phyloP scores from a whole-genome alignment of 225 moss, liverwort and hornwort genomes.

The Pleurozium schreberi region DNA sequence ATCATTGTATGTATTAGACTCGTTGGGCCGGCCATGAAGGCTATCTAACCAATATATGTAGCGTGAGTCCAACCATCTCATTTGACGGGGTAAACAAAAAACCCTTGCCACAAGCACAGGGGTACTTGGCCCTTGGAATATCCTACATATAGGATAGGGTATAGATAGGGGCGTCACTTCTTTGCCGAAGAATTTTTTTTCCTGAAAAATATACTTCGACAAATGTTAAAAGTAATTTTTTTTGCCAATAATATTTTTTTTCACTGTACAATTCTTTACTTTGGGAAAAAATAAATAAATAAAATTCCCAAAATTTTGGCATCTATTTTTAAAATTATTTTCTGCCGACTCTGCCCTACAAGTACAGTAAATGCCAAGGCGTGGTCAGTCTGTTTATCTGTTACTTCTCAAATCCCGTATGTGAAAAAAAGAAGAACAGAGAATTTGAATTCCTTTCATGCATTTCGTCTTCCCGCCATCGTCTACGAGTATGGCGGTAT shows the following conservation, averaged over 20 bases:
- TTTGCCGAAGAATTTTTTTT: background rate
- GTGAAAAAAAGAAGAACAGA: background rate
- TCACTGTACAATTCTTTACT: background rate
- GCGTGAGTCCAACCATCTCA: background rate
- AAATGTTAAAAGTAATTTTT: background rate
- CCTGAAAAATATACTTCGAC: rapidly evolving
- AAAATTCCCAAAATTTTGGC: background rate
- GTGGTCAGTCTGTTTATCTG: background rate
- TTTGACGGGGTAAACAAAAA: background rate
- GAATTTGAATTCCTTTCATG: background rate
- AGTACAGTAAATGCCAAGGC: background rate
- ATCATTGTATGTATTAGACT: background rate
- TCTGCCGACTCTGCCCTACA: rapidly evolving
- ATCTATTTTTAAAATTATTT: background rate
- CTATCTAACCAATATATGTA: too few species aligned
- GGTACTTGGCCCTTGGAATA: background rate
- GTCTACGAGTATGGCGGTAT: background rate
- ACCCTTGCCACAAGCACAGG: rapidly evolving
- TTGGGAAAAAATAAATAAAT: rapidly evolving
- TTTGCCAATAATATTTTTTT: background rate
- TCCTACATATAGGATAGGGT: rapidly evolving
- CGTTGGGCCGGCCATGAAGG: too few species aligned
- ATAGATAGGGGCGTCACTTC: rapidly evolving
- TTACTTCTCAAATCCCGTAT: background rate
- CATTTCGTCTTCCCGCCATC: background rate